Percentiles rank a stretch among this genome's conserved stretches.
These are phyloP conservation scores for Ustulina deusta DNA, from an alignment of 2,329 filamentous ascomycete species.

Conservation along the genomic window DNA sequence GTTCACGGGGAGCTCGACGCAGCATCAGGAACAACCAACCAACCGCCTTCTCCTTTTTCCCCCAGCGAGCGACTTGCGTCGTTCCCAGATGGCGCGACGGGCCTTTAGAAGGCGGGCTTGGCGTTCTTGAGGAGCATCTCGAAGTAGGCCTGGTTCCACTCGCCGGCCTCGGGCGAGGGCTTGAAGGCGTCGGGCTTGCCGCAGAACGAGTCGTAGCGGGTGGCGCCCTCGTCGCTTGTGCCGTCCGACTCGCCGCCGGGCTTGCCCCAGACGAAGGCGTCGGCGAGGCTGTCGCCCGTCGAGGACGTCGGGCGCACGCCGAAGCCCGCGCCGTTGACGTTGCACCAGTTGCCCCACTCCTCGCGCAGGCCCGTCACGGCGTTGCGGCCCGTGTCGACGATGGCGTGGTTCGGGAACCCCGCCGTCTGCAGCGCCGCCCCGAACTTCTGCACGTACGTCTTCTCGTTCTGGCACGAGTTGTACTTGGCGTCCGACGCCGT, in stretches of 20 bases:
- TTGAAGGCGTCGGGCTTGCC: constrained; percentile 67
- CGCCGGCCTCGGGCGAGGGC: constrained; percentile 78
- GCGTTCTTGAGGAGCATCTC: constrained; percentile 68
- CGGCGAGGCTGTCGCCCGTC: constrained; percentile 65
- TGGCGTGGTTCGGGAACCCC: constrained; percentile 58
- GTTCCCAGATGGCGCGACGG: too few relatives aligned
- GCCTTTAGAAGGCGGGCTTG: constrained; percentile 60
- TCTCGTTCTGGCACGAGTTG: constrained; percentile 67
- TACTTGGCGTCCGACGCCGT: constrained; percentile 55
- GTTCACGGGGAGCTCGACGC: constrained; percentile 9
- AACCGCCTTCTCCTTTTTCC: too few relatives aligned
- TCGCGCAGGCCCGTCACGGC: constrained; percentile 63
- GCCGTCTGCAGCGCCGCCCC: constrained; percentile 68
- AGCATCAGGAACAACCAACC: background rate
- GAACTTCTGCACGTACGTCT: constrained; percentile 73
- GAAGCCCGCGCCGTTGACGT: constrained; percentile 68
- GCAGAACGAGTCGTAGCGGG: constrained; percentile 67
- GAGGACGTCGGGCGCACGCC: constrained; percentile 66
- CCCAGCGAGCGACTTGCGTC: too few relatives aligned
- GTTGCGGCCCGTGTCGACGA: constrained; percentile 53
- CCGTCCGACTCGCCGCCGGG: constrained; percentile 65
- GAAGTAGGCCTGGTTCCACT: constrained; percentile 75
- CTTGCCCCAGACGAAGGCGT: constrained; percentile 74
- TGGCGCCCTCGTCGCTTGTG: constrained; percentile 56
- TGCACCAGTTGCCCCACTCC: constrained; percentile 73